These are phyloP conservation scores for Micractinium conductrix DNA, from an alignment of 139 green algal species.

Conservation along the genomic window DNA sequence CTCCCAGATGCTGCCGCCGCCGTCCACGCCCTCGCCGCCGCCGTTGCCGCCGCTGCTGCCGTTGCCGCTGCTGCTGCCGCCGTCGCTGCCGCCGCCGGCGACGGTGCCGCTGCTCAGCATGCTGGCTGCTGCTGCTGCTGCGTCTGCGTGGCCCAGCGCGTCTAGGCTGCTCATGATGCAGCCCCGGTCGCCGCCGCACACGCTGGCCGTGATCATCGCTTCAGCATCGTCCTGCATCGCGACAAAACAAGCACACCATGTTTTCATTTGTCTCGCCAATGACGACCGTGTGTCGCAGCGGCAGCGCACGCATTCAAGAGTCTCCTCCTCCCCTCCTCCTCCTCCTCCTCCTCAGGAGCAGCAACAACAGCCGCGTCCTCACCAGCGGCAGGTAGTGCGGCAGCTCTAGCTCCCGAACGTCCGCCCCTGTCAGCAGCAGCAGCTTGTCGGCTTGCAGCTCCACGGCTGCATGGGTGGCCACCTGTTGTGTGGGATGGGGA, in stretches of 20 bases:
- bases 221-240: slow-evolving; percentile 59
- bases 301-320: no score
- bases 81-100: not conserved
- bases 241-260: no score
- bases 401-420: slow-evolving; percentile 65
- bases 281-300: no score
- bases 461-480: slow-evolving; percentile 64
- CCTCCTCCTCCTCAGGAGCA: no score
- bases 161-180: slow-evolving; percentile 21
- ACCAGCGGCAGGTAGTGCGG: slow-evolving; percentile 80
- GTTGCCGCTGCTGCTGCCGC: not conserved
- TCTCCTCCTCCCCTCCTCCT: no score
- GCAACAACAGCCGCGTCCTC: no score
- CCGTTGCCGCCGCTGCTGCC: not conserved
- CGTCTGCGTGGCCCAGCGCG: not conserved
- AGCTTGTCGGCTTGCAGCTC: slow-evolving; percentile 94
- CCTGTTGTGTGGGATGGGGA: no score
- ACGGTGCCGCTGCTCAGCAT: not conserved
- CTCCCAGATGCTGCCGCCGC: no score
- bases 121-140: not conserved
- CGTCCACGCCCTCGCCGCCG: not conserved
- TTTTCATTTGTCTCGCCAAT: no score
- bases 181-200: slow-evolving; percentile 9
- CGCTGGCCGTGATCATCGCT: slow-evolving; percentile 20
- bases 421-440: slow-evolving; percentile 82